Conservation (phyloP, 2,329 filamentous ascomycete genomes). For the Penicillium sp. region DNA sequence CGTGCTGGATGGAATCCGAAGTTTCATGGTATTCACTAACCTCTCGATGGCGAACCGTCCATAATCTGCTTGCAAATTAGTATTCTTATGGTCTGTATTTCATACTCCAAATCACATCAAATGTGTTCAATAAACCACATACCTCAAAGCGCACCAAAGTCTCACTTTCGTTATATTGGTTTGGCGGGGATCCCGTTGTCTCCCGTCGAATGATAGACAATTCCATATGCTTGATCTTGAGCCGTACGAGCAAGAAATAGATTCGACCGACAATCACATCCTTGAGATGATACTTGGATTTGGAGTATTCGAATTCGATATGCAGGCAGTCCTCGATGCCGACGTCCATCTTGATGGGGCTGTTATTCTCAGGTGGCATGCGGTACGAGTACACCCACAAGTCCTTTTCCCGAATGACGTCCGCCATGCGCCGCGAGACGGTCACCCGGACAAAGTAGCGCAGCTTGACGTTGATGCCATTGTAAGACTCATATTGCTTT, state of each 20-base stretch:
- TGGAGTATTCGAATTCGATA: constrained; percentile 99
- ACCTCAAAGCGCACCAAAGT: constrained; percentile 95
- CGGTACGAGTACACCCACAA: constrained; percentile 99
- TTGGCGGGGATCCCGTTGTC: constrained; percentile 92
- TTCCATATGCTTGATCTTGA: constrained; percentile 99
- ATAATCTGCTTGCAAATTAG: constrained; percentile 65
- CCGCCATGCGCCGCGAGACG: constrained; percentile 92
- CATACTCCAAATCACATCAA: constrained; percentile 1
- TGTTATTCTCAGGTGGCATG: constrained; percentile 97
- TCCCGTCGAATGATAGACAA: constrained; percentile 94
- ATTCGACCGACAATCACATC: constrained; percentile 98
- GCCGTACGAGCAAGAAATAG: constrained; percentile 92
- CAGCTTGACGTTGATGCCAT: constrained; percentile 98
- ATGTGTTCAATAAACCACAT: constrained; percentile 21
- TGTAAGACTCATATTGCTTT: constrained; percentile 99
- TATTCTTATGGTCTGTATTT: not conserved
- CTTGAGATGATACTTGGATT: constrained; percentile 98
- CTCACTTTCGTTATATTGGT: constrained; percentile 99
- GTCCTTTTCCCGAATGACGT: constrained; percentile 98
- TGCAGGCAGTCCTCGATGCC: constrained; percentile 98
- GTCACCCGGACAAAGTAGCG: constrained; percentile 98
- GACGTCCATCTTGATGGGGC: constrained; percentile 99
- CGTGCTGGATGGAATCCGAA: not conserved
- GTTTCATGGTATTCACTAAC: constrained; percentile 47
- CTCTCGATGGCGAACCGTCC: constrained; percentile 96